Evolutionary conservation across 2,329 filamentous ascomycete species (phyloP), one percentile per base, ranked within the genome.

Genomic region (Clonostachys sp.): DNA sequence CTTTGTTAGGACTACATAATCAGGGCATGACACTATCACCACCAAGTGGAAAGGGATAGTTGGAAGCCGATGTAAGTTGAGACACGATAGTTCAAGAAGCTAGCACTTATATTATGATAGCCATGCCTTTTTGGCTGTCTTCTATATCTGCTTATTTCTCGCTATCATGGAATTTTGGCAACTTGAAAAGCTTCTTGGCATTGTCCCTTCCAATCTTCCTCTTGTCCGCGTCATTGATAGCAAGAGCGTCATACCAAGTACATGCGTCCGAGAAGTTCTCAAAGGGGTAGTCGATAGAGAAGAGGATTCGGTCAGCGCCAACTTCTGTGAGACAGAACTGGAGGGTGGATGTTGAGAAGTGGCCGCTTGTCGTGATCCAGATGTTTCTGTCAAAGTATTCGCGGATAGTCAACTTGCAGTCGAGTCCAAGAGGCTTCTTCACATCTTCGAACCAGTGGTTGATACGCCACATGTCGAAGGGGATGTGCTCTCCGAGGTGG

Each of bases 401-500:
- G 17, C 66, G 66, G 53, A 73, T 68, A 0, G 68, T 71, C 61
- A 71, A 70, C 62, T 78, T 71, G 62, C 74, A 77, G 10, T 58
- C 55, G 7, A 73, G 57, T 5, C 68, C 73, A 1, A 76, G 65
- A 0, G 70, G 72, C 62, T 76, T 75, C 70, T 78, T 75, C 42
- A 75, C 59, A 39, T 80, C 75, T 48, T 80, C 77, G 46, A 81
- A 74, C 75, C 76, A 79, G 59, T 74, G 72, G 58, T 75, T 71
- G 55, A 73, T 75, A 40, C 73, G 66, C 70, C 70, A 74, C 51
- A 75, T 60, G 44, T 76, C 72, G 46, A 74, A 74, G 3, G 72
- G 73, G 12, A 77, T 65, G 34, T 73, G 71, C 60, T 77, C 73
- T 43, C 72, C 74, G 30, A 76, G 49, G 50, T 77, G 73, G 14